These are phyloP conservation scores for Alternaria incomplexa DNA, from an alignment of 2,329 filamentous ascomycete species.

Conservation along the genomic window DNA sequence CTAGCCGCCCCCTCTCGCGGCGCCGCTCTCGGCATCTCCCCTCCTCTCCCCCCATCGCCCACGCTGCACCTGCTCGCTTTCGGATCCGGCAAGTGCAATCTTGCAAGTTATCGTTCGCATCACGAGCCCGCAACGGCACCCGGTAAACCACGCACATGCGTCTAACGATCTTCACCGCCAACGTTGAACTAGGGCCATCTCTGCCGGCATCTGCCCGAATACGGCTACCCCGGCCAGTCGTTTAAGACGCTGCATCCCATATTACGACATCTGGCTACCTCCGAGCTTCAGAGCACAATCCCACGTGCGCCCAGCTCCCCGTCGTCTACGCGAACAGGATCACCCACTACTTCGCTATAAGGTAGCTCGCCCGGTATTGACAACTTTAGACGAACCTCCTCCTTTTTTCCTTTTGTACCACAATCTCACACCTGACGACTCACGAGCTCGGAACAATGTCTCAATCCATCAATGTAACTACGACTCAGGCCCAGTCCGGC, in stretches of 20 bases:
- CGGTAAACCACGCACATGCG: slow-evolving; percentile 12
- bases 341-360: slow-evolving; percentile 10
- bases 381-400: background rate
- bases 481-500: slow-evolving; percentile 50
- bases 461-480: slow-evolving; percentile 32
- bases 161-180: slow-evolving; percentile 16
- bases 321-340: slow-evolving; percentile 10
- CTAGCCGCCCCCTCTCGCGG: background rate
- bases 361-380: slow-evolving; percentile 10
- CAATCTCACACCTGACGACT: background rate
- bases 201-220: slow-evolving; percentile 7
- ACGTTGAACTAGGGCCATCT: slow-evolving; percentile 6
- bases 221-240: slow-evolving; percentile 14
- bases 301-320: slow-evolving; percentile 8
- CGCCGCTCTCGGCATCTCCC: background rate
- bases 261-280: slow-evolving; percentile 9
- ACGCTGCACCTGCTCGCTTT: background rate
- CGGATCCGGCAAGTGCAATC: slow-evolving; percentile 18
- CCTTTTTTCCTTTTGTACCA: background rate
- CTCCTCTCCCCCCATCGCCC: background rate
- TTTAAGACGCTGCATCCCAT: slow-evolving; percentile 2
- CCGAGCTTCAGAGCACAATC: slow-evolving; percentile 9
- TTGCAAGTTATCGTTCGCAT: slow-evolving; percentile 18
- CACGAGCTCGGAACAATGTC: slow-evolving; percentile 2
- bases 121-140: slow-evolving; percentile 1